Conservation (phyloP, 208 protist species). For the Trypanosoma mega region DNA sequence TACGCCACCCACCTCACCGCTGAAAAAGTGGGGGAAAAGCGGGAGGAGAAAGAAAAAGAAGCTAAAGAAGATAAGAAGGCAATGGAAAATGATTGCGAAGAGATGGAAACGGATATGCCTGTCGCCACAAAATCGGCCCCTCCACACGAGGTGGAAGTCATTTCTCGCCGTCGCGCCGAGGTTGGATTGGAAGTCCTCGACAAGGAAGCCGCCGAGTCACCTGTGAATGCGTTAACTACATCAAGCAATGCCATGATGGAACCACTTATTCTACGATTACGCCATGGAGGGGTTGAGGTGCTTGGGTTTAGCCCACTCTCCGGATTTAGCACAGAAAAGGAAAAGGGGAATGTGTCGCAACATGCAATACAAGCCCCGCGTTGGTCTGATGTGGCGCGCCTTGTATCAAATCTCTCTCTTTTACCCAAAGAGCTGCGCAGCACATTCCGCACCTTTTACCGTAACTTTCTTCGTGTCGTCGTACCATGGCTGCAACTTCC, state of each 20-base stretch:
- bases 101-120: too few relatives aligned
- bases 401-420: constrained; percentile 69
- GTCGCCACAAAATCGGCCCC: constrained; percentile 14
- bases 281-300: too few relatives aligned
- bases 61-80: background rate
- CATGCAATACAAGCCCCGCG: constrained; percentile 25
- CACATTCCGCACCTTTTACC: constrained; percentile 53
- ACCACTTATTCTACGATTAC: too few relatives aligned
- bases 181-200: constrained; percentile 17
- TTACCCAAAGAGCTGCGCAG: constrained; percentile 44
- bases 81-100: too few relatives aligned
- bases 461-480: constrained; percentile 45
- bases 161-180: constrained; percentile 3
- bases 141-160: constrained; percentile 19
- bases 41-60: background rate
- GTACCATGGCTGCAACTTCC: constrained; percentile 31
- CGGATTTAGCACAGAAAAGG: too few relatives aligned
- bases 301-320: too few relatives aligned
- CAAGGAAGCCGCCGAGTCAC: constrained; percentile 1
- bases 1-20: constrained; percentile 19
- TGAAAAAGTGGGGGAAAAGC: background rate
- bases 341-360: background rate
- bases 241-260: too few relatives aligned
- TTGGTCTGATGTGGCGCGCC: constrained; percentile 43
- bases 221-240: too few relatives aligned